Base-by-base conservation (phyloP, 2,329 filamentous ascomycete genomes). In the Ascomycota sp. region DNA sequence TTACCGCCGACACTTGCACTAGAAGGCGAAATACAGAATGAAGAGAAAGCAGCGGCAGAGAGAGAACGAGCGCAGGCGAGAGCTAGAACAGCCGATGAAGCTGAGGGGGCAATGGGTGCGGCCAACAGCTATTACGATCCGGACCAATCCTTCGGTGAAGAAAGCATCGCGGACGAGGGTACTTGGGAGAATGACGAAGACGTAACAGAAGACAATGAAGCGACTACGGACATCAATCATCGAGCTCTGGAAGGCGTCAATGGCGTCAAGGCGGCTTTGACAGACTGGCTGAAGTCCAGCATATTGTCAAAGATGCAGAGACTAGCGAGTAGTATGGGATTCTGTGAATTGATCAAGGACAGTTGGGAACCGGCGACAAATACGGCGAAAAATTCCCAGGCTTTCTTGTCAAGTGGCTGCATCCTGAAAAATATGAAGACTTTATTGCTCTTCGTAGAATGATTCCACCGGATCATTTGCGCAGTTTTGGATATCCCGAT, bases 401-500 rank as follows among this genome's bases (percentile, higher is more conserved):
- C 35, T 48, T 77, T 28, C 39, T 82, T 26, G 50, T 59, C 23
- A 70, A 69, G 38, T 92, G 78, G 57, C 54, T 92, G 34, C 76
- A 78, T 40, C 83, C 83, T 0, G 78, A 86, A 54, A 61, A 71
- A 32, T 79, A 82, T 48, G 61, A 69, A 38, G 70, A 81, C 52
- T 91, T 89, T 46, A 54, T 63, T 12, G 60, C 69, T 3, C 60
- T 91, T 42, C 74, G 78, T 21, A 64, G 65, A 25, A 56, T 83
- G 7, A 69, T 89, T 0, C 77, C 80, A 0, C 56, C 62, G 17
- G 55, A 66, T 22, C 48, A 55, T 5, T 38, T 56, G 4, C 40
- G 46, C 3, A 48, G 56, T 19, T 41, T 55, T 1, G 54, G 64
- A 7, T 63, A 70, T 31, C 45, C 63, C 0, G 57, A 62, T 0